Base-by-base conservation (phyloP, 495 filamentous ascomycete genomes). In the Lophiotrema nucula region DNA sequence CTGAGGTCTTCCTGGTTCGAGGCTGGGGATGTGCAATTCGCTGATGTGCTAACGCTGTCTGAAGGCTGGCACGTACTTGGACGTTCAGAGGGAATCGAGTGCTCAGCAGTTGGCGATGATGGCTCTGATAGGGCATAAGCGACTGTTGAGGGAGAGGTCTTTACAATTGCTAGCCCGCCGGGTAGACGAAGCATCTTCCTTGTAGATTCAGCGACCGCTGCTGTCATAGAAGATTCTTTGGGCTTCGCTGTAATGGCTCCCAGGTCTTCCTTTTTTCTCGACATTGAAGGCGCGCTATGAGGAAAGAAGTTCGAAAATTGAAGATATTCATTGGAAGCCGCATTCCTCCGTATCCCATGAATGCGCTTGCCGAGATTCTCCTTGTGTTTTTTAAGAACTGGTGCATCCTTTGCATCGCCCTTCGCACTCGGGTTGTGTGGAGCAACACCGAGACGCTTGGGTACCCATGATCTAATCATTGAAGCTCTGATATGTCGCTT, bases 281-380 rank as follows among this genome's bases (percentile, higher is more conserved):
- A 10, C 35, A 13, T 23, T 31, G 21, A 8, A 43, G 31, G 55
- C 16, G 28, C 35, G 48, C 48, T 53, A 1, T 39, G 41, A 1
- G 48, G 25, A 31, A 60, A 60, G 56, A 60, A 53, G n/a, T 27
- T 45, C 3, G 56, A 60, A 25, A 60, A 60, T 1, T 41, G 24
- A 5, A 60, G 22, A 19, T 60, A 47, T 1, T 59, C 33, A 4
- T 46, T 38, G 2, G 15, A n/a, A n/a, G n/a, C n/a, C n/a, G n/a
- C n/a, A n/a, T n/a, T n/a, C n/a, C n/a, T n/a, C n/a, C n/a, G n/a
- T n/a, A n/a, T n/a, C n/a, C n/a, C n/a, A n/a, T n/a, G n/a, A n/a
- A n/a, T n/a, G n/a, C n/a, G n/a, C n/a, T n/a, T n/a, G n/a, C n/a
- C n/a, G n/a, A n/a, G n/a, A n/a, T n/a, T n/a, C n/a, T n/a, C n/a